Evolutionary conservation across 108 stramenopile species (phyloP).

Genomic region (Aurantiochytrium sp.): DNA sequence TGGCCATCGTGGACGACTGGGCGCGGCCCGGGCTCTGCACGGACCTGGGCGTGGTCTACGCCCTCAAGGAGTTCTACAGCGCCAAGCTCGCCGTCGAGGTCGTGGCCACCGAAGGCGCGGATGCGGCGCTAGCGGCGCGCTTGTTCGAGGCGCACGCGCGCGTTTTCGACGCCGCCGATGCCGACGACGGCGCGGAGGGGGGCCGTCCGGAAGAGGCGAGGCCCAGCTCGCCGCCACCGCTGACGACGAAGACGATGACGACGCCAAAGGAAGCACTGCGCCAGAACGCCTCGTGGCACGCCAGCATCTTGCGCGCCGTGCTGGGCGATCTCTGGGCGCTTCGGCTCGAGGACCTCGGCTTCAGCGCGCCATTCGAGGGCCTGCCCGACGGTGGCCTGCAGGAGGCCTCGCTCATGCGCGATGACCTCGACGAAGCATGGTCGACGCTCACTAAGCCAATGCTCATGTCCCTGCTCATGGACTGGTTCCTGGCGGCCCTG

Average conservation of each 20-base stretch:
- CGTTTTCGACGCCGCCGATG: not conserved
- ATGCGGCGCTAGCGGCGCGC: not conserved
- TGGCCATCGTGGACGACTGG: not conserved
- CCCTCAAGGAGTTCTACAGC: not conserved
- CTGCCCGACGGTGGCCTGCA: not conserved
- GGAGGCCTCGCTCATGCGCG: not conserved
- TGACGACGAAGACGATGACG: no score
- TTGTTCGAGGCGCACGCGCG: not conserved
- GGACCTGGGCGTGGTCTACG: not conserved
- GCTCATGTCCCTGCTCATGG: not conserved
- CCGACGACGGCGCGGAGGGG: not conserved
- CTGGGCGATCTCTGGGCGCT: not conserved
- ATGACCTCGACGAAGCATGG: not conserved
- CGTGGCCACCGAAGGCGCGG: not conserved
- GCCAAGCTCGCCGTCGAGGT: not conserved
- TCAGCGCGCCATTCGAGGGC: not conserved
- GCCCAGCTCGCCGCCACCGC: no score
- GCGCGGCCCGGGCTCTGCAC: not conserved
- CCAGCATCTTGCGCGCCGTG: not conserved
- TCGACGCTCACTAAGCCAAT: not conserved
- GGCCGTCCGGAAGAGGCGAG: no score
- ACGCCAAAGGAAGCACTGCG: no score
- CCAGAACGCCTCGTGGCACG: not conserved
- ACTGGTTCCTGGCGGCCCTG: not conserved
- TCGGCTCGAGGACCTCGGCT: not conserved